A percentile compares a stretch with the other conserved stretches of the same genome.
Conservation (phyloP, 2,329 filamentous ascomycete genomes). For the Huntiella moniliformis region DNA sequence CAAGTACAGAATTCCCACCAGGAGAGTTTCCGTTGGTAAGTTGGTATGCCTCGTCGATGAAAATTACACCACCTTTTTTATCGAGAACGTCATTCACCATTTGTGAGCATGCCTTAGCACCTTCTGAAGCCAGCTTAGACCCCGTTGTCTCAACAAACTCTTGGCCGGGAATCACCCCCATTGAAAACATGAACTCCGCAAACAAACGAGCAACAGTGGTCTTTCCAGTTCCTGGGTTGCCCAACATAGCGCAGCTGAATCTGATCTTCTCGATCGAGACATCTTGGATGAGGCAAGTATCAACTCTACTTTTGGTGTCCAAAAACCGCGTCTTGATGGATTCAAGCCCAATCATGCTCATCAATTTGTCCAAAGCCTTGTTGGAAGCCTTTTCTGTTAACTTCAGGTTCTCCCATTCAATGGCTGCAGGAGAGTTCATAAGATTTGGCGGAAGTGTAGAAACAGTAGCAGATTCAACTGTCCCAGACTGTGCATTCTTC, state of each 20-base stretch:
- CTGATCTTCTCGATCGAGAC: constrained; percentile 37
- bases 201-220: constrained; percentile 60
- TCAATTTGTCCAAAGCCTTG: constrained; percentile 39
- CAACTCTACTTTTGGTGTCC: constrained; percentile 41
- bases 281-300: constrained; percentile 38
- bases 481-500: background rate
- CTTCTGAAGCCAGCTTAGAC: constrained; percentile 38
- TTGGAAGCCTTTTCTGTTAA: constrained; percentile 29
- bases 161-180: constrained; percentile 42
- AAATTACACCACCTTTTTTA: constrained; percentile 46
- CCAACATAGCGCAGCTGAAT: constrained; percentile 35
- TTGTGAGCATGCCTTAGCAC: constrained; percentile 36
- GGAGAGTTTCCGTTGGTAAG: constrained; percentile 38
- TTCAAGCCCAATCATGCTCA: constrained; percentile 54
- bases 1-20: constrained; percentile 43
- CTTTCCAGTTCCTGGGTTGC: constrained; percentile 66
- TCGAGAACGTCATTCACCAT: constrained; percentile 29
- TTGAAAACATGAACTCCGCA: constrained; percentile 40
- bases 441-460: too few species aligned
- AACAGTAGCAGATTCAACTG: background rate
- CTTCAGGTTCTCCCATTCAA: constrained; percentile 44
- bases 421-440: constrained; percentile 18
- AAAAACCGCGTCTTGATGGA: constrained; percentile 47
- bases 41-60: constrained; percentile 69
- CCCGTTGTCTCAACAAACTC: constrained; percentile 50